Evolutionary conservation across 805 yeast species (phyloP), one percentile per base, ranked within the genome.

Genomic region (Sugiyamaella lignohabitans): DNA sequence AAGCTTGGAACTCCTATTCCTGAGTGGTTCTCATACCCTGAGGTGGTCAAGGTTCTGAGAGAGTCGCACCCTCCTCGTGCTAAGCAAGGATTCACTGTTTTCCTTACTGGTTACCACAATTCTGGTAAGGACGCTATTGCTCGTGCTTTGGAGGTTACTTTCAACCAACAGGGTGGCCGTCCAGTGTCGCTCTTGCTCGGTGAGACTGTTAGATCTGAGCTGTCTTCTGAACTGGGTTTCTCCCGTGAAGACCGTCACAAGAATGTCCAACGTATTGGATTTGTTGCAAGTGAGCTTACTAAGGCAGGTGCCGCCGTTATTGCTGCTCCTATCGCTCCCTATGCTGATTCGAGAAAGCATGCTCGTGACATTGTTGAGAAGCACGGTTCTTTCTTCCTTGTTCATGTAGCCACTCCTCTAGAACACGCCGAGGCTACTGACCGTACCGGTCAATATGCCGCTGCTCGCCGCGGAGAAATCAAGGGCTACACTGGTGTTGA

Each of bases 21-120:
- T 53, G 93, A 79, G 63, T 89, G 98, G 98, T 89, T 91, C 69
- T 87, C 96, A 3, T 89, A 89, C 69, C 96, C 96, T 2, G 97
- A 89, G 67, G 96, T 91, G 45, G 98, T 91, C 50, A 76, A 78
- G 65, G 88, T 91, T 50, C 75, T 89, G 59, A 82, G 98, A 64
- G 91, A 87, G 59, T 79, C 89, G 40, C 89, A 89, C 66, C 97
- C 97, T 47, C 96, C 98, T 53, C 80, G 97, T 68, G 78, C 74
- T 49, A 66, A 74, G 49, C 98, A 91, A 70, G 98, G 98, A 30
- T 91, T 89, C 66, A 85, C 87, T 5, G 70, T 88, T 45, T 74
- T 81, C 51, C 70, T 87, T 45, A 72, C 80, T 27, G 80, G 84
- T 34, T 67, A 73, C 54, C 73, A 80, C 56, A 73, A 75, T 57